Evolutionary conservation across 768 basidiomycete species (phyloP).

Genomic region (Lanmaoa rubissima): DNA sequence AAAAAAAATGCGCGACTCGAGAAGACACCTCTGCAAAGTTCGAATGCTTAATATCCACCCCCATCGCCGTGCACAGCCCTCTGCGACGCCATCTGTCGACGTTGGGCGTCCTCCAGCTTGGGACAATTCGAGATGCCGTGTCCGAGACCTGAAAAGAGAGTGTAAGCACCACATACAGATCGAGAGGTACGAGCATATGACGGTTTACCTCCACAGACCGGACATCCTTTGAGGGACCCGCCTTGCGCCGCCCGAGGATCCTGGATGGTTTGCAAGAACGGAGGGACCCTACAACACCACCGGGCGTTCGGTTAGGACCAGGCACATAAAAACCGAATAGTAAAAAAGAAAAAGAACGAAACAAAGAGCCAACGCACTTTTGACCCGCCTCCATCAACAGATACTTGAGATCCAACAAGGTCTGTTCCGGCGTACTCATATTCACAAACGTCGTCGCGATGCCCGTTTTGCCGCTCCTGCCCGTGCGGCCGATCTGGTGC

Average conservation of each 20-base stretch:
- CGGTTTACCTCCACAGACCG: conserved; percentile 85
- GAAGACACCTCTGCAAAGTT: not conserved
- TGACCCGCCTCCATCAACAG: conserved; percentile 96
- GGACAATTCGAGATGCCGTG: conserved; percentile 95
- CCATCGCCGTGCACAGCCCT: conserved; percentile 65
- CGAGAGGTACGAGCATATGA: not conserved
- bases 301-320: not conserved
- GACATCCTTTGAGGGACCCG: conserved; percentile 80
- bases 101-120: conserved; percentile 90
- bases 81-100: conserved; percentile 88
- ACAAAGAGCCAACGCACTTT: conserved; percentile 58
- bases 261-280: conserved; percentile 85
- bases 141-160: conserved; percentile 64
- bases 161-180: not conserved
- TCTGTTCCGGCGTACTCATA: conserved; percentile 96
- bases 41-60: conserved; percentile 30
- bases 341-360: not conserved
- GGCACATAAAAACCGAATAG: not conserved
- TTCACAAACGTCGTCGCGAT: conserved; percentile 99
- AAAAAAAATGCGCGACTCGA: not conserved
- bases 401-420: conserved; percentile 94
- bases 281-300: conserved; percentile 68
- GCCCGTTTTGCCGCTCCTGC: conserved; percentile 96
- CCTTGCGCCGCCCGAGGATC: conserved; percentile 85
- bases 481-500: conserved; percentile 98